Conservation (phyloP, 164 flowering plant species). For the Pachysandra terminalis region DNA sequence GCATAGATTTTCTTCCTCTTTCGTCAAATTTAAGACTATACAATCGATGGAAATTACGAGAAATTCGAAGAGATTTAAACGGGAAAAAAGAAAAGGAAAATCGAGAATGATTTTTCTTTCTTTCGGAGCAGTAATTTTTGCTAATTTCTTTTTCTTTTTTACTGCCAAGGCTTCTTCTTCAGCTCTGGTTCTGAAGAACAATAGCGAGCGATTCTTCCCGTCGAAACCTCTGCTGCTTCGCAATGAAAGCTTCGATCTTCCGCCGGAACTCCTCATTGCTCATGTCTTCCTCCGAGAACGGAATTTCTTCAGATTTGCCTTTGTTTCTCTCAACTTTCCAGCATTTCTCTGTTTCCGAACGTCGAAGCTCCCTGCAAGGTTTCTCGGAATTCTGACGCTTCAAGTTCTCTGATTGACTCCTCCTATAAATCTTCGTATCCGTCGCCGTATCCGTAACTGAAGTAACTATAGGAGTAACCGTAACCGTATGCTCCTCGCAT, state of each 20-base stretch:
- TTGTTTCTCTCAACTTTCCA: background rate
- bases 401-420: conserved; percentile 34
- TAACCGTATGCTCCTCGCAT: conserved; percentile 5
- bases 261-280: conserved; percentile 41
- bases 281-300: conserved; percentile 14
- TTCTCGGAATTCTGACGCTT: conserved; percentile 9
- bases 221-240: conserved; percentile 25
- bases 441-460: background rate
- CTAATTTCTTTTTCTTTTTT: too few species aligned
- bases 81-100: too few species aligned
- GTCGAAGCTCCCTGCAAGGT: too few species aligned
- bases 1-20: too few species aligned
- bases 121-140: too few species aligned
- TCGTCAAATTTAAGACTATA: too few species aligned
- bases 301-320: background rate
- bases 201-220: conserved; percentile 31
- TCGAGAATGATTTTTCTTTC: too few species aligned
- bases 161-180: too few species aligned
- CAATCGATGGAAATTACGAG: too few species aligned
- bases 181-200: conserved; percentile 19
- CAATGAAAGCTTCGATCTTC: conserved; percentile 37
- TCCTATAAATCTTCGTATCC: conserved; percentile 17
- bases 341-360: conserved; percentile 51
- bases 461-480: background rate
- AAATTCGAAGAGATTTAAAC: too few species aligned